Evolutionary conservation across 768 basidiomycete genomes (phyloP).

Genomic region (Hydnum rufescens): DNA sequence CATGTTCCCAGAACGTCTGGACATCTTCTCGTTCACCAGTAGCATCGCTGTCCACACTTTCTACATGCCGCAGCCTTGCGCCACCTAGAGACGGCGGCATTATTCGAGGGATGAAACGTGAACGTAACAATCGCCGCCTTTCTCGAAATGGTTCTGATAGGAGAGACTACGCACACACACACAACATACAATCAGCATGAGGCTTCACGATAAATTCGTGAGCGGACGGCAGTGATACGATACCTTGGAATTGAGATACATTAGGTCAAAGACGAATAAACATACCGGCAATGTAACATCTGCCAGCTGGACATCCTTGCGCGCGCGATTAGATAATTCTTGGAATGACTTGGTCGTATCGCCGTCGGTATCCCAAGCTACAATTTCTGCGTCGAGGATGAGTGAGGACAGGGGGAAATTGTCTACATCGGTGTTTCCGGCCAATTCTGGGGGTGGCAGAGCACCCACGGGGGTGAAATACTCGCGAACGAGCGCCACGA

Average conservation of each 20-base stretch:
- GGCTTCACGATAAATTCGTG: background rate
- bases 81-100: conserved; percentile 22
- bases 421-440: background rate
- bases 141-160: conserved; percentile 49
- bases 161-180: conserved; percentile 43
- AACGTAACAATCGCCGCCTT: conserved; percentile 43
- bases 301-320: conserved; percentile 57
- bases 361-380: conserved; percentile 49
- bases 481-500: conserved; percentile 34
- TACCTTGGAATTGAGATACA: conserved; percentile 68
- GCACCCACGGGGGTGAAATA: conserved; percentile 18
- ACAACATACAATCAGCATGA: conserved; percentile 3
- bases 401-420: conserved; percentile 25
- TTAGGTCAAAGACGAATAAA: conserved; percentile 76
- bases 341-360: conserved; percentile 64
- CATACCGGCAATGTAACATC: conserved; percentile 64
- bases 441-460: background rate
- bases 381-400: conserved; percentile 74
- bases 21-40: conserved; percentile 35
- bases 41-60: conserved; percentile 39
- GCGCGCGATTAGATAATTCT: conserved; percentile 64
- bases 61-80: conserved; percentile 57
- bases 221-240: conserved; percentile 15
- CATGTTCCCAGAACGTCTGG: conserved; percentile 54
- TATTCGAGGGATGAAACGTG: conserved; percentile 33